Evolutionary conservation across 2,329 filamentous ascomycete species (phyloP).

Genomic region (Pseudogymnoascus sp.): DNA sequence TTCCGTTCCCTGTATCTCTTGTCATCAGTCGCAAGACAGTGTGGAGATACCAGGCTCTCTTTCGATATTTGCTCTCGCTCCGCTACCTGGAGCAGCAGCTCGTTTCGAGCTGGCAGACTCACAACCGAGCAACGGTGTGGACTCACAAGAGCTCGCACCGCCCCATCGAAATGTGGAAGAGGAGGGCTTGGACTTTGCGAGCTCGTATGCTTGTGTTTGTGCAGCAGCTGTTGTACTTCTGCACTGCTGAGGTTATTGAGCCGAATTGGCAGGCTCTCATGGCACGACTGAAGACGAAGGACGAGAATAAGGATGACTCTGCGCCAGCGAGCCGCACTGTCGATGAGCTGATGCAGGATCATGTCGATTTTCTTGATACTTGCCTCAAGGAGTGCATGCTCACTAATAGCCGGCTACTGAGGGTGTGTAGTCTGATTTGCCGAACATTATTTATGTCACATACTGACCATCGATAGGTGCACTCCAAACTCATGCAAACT

Average conservation of each 20-base stretch:
- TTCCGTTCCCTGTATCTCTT: constrained; percentile 90
- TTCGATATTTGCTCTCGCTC: constrained; percentile 84
- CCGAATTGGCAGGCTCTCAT: constrained; percentile 95
- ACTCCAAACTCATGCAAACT: constrained; percentile 93
- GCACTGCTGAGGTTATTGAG: constrained; percentile 93
- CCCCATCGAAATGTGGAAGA: constrained; percentile 83
- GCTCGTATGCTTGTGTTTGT: constrained; percentile 96
- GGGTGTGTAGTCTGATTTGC: constrained; percentile 44
- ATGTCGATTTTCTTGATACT: constrained; percentile 95
- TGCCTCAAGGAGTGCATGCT: constrained; percentile 99
- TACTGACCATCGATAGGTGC: constrained; percentile 53
- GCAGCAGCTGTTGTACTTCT: constrained; percentile 94
- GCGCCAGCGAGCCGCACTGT: constrained; percentile 57
- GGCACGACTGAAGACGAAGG: constrained; percentile 64
- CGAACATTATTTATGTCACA: not conserved
- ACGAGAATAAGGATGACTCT: constrained; percentile 33
- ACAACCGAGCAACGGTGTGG: constrained; percentile 75
- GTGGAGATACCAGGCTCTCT: constrained; percentile 92
- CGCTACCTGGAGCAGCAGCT: constrained; percentile 84
- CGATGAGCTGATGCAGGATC: constrained; percentile 97
- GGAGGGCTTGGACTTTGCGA: constrained; percentile 80
- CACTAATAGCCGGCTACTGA: constrained; percentile 87
- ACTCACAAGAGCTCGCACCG: constrained; percentile 65
- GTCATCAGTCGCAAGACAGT: constrained; percentile 95
- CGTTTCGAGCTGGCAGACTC: constrained; percentile 81